Percentiles rank a stretch among this genome's conserved stretches.
phyloP scores from a whole-genome alignment of 1,284 basidiomycete genomes.

The Ceratobasidium theobromae region DNA sequence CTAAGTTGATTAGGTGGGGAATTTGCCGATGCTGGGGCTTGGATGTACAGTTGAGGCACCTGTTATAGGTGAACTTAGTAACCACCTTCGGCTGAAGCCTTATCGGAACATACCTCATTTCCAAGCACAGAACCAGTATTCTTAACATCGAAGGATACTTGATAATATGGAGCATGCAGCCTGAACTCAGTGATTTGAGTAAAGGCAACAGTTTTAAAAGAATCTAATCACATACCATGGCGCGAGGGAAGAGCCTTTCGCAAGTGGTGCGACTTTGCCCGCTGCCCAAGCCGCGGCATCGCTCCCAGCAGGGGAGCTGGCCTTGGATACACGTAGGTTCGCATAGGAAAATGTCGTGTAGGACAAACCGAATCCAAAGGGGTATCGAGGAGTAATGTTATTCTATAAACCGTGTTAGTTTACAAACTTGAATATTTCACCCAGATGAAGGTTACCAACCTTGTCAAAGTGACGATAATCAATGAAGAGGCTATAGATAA shows the following conservation, averaged over 20 bases:
- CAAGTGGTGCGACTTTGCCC: conserved; percentile 4
- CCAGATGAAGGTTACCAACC: neutral
- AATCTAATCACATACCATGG: conserved; percentile 17
- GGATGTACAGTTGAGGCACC: conserved; percentile 37
- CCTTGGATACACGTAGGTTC: conserved; percentile 11
- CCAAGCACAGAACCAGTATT: conserved; percentile 24
- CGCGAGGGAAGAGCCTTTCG: conserved; percentile 22
- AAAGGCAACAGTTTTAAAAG: neutral
- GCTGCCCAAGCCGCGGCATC: conserved; percentile 17
- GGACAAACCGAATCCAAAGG: conserved; percentile 51
- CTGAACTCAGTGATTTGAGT: neutral
- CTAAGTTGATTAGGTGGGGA: conserved; percentile 37
- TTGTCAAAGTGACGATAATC: conserved; percentile 38
- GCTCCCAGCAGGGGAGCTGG: neutral
- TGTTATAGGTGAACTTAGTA: neutral
- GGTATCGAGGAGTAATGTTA: conserved; percentile 44
- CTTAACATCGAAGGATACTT: conserved; percentile 28
- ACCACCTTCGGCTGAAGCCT: neutral
- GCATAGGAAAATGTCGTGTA: conserved; percentile 49
- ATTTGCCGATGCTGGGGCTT: conserved; percentile 31
- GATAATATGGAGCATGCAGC: conserved; percentile 30
- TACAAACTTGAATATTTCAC: neutral
- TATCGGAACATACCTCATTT: conserved; percentile 9
- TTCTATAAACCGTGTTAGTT: neutral
- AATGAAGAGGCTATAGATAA: conserved; percentile 31